Base-by-base conservation (phyloP, 2,329 filamentous ascomycete species). In the Coniella vitis region DNA sequence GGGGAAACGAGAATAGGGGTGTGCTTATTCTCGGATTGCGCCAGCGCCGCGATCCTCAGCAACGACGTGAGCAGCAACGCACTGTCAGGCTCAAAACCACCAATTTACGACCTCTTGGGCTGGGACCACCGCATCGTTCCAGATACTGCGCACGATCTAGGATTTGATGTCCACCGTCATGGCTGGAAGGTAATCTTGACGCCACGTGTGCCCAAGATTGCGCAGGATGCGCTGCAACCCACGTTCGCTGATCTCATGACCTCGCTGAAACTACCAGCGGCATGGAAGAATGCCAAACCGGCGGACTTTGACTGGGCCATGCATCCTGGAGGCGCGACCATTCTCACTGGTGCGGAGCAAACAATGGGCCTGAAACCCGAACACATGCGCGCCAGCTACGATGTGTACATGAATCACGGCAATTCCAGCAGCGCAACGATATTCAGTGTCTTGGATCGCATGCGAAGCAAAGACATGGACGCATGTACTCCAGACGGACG, bases 231-330 rank as follows among this genome's bases (percentile, higher is more conserved):
- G 1, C 72, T 85, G 8, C 63, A 65, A 2, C 72, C 76, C 3
- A 71, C 76, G 4, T 85, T 84, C 57, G 57, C 66, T 14, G 69
- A 76, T 21, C 70, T 86, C 13, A 59, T 83, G 29, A 63, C 71
- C 5, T 72, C 71, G 7, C 60, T 53, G 45, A 38, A 60, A 3
- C 20, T 54, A 4, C 36, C 50, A 8, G 66, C 69, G 1, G 54
- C 65, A 1, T 63, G 80, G 3, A 74, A 77, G 1, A 58, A 61
- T 4, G 57, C 63, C 7, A 55, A 61, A 0, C 69, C 82, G 0
- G 61, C 69, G 0, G 77, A 84, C 51, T 86, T 85, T 55, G 84
- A 87, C 67, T 87, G 84, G 84, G 84, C 83, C 1, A 75, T 87
- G 60, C 84, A 87, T 56, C 84, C 84, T 0, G 84, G 84, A 4